These are phyloP conservation scores for Arthroderma sp. DNA, from an alignment of 2,329 filamentous ascomycete species.

Conservation along the genomic window DNA sequence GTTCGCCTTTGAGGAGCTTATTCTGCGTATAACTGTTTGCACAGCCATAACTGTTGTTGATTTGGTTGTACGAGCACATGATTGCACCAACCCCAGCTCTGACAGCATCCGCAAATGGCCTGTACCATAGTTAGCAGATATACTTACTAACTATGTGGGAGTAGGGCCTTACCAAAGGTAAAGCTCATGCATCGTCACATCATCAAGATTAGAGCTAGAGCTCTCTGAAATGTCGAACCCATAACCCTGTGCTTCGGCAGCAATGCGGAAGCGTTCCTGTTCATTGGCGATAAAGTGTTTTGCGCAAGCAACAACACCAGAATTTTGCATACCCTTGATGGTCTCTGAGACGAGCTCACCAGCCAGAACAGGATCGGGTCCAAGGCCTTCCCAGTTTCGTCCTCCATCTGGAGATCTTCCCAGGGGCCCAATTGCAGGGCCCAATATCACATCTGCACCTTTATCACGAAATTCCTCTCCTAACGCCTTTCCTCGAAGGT, in stretches of 20 bases:
- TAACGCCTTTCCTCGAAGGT: slow-evolving; percentile 58
- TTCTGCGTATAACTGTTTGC: slow-evolving; percentile 51
- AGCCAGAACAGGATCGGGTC: slow-evolving; percentile 63
- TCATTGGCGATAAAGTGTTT: slow-evolving; percentile 68
- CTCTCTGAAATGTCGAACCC: slow-evolving; percentile 53
- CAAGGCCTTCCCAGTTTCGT: slow-evolving; percentile 55
- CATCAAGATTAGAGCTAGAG: slow-evolving; percentile 50
- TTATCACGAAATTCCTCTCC: slow-evolving; percentile 63
- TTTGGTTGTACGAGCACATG: slow-evolving; percentile 64
- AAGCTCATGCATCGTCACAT: slow-evolving; percentile 51
- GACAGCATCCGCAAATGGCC: slow-evolving; percentile 59
- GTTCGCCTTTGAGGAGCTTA: slow-evolving; percentile 53
- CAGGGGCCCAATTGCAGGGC: slow-evolving; percentile 63
- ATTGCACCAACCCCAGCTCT: slow-evolving; percentile 52
- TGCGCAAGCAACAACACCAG: slow-evolving; percentile 69
- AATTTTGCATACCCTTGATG: slow-evolving; percentile 67
- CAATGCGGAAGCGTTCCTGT: slow-evolving; percentile 60
- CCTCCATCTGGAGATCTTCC: slow-evolving; percentile 57
- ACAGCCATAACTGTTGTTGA: slow-evolving; percentile 58
- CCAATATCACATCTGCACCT: slow-evolving; percentile 62
- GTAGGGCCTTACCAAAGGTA: slow-evolving; percentile 43
- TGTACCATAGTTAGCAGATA: slow-evolving; percentile 8
- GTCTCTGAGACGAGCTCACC: slow-evolving; percentile 61
- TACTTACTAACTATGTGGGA: not conserved
- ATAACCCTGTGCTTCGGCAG: slow-evolving; percentile 44